Conservation (phyloP, 306 rosid species). For the Quercus glauca region DNA sequence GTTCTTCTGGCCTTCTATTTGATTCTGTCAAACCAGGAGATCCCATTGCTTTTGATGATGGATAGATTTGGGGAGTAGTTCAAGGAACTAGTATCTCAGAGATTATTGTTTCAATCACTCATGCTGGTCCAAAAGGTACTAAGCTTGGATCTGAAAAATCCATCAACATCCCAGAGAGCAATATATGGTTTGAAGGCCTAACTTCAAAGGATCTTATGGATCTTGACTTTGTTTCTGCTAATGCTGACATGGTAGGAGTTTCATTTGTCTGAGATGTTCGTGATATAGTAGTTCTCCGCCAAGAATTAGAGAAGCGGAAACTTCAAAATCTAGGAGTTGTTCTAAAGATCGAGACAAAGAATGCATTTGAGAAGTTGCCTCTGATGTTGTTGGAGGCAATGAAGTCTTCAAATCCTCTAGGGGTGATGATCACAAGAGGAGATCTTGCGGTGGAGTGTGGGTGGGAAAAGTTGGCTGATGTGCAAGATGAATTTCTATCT, state of each 20-base stretch:
- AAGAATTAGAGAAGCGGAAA: slow-evolving; percentile 1
- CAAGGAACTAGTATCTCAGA: neutral
- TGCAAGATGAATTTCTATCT: slow-evolving; percentile 9
- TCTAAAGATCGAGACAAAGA: neutral
- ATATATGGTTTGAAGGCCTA: neutral
- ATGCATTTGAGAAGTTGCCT: slow-evolving; percentile 8
- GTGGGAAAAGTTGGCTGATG: slow-evolving; percentile 1
- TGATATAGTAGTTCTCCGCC: neutral
- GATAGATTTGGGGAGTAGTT: slow-evolving; percentile 5
- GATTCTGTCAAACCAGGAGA: slow-evolving; percentile 13
- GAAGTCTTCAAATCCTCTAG: neutral
- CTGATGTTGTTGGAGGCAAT: neutral
- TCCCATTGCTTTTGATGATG: slow-evolving; percentile 1
- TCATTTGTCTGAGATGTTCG: neutral
- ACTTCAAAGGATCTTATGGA: slow-evolving; percentile 4
- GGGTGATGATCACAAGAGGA: slow-evolving; percentile 10
- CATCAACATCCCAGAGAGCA: slow-evolving; percentile 5
- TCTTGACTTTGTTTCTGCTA: slow-evolving; percentile 8
- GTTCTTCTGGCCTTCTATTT: slow-evolving; percentile 7
- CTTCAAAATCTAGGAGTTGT: neutral
- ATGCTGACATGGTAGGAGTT: slow-evolving; percentile 9
- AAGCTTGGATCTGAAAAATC: slow-evolving; percentile 11
- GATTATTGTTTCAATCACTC: slow-evolving; percentile 8
- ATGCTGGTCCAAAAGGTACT: neutral
- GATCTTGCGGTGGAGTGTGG: slow-evolving; percentile 11